phyloP scores from a whole-genome alignment of 768 basidiomycete species.

The Hericium rajendrae region DNA sequence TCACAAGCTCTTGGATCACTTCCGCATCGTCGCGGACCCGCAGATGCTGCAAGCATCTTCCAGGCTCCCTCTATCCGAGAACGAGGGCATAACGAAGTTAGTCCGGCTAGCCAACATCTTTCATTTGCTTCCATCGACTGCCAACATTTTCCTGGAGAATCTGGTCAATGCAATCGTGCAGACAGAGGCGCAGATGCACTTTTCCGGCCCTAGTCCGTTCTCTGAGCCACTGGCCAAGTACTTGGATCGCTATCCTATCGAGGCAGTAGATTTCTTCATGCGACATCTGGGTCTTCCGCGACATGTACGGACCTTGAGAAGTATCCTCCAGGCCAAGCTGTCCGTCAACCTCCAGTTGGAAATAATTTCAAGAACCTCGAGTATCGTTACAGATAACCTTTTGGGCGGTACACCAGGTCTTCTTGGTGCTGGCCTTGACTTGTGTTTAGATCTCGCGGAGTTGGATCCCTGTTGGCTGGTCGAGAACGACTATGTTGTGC shows the following conservation, averaged over 20 bases:
- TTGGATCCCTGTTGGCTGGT: conserved; percentile 63
- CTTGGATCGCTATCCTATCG: conserved; percentile 79
- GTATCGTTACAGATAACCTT: conserved; percentile 43
- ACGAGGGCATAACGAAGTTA: conserved; percentile 86
- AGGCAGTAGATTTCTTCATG: conserved; percentile 81
- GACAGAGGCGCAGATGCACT: conserved; percentile 86
- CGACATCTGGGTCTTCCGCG: conserved; percentile 68
- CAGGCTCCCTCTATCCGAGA: conserved; percentile 71
- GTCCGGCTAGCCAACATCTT: conserved; percentile 96
- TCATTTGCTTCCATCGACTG: conserved; percentile 88
- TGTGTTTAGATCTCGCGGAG: conserved; percentile 68
- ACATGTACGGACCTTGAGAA: conserved; percentile 76
- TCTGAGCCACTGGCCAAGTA: conserved; percentile 88
- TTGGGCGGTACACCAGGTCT: conserved; percentile 38
- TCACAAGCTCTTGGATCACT: conserved; percentile 93
- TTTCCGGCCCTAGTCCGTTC: conserved; percentile 83
- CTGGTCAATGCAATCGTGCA: conserved; percentile 86
- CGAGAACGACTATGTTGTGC: conserved; percentile 56
- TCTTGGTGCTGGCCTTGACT: conserved; percentile 59
- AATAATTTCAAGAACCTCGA: conserved; percentile 47
- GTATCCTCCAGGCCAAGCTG: conserved; percentile 67
- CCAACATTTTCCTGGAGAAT: conserved; percentile 83
- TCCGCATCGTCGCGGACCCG: conserved; percentile 84
- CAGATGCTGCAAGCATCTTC: conserved; percentile 75
- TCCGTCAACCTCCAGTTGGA: conserved; percentile 71